These are phyloP conservation scores for Pichia membranifaciens DNA, from an alignment of 805 yeast genomes.

Conservation along the genomic window DNA sequence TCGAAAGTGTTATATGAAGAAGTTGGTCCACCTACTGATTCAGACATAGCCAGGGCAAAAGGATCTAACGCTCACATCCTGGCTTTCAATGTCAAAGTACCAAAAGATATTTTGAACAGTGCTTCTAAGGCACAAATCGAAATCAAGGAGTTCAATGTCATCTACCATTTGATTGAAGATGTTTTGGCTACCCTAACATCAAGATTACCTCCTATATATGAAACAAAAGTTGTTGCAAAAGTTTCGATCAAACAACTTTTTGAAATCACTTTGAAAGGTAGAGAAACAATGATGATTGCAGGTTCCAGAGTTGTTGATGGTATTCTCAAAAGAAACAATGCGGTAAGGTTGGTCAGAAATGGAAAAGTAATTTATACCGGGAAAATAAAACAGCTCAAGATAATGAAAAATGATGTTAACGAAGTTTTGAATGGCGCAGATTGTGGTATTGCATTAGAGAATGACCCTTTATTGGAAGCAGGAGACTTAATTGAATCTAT, in stretches of 20 bases:
- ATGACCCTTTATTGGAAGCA: constrained; percentile 28
- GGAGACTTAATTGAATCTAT: constrained; percentile 74
- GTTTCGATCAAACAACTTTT: constrained; percentile 69
- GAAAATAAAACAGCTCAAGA: constrained; percentile 64
- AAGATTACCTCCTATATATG: constrained; percentile 58
- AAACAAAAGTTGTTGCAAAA: constrained; percentile 59
- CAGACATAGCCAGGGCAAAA: constrained; percentile 62
- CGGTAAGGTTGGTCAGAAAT: constrained; percentile 32
- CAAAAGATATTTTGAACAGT: constrained; percentile 53
- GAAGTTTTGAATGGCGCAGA: constrained; percentile 83
- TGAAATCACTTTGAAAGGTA: constrained; percentile 54
- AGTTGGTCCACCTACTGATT: constrained; percentile 71
- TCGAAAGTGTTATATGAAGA: constrained; percentile 64
- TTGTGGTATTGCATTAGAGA: constrained; percentile 75
- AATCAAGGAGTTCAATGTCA: constrained; percentile 66
- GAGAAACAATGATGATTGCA: constrained; percentile 59
- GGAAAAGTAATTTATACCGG: constrained; percentile 44
- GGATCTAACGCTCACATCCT: constrained; percentile 68
- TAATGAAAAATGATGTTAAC: constrained; percentile 69
- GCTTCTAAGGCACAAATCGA: constrained; percentile 55
- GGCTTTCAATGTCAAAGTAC: constrained; percentile 69
- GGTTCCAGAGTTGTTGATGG: constrained; percentile 83
- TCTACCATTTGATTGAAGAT: constrained; percentile 81
- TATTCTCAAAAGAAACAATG: constrained; percentile 49
- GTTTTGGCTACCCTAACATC: constrained; percentile 61